phyloP scores from a whole-genome alignment of 306 rosid species.

The Betula pendula region DNA sequence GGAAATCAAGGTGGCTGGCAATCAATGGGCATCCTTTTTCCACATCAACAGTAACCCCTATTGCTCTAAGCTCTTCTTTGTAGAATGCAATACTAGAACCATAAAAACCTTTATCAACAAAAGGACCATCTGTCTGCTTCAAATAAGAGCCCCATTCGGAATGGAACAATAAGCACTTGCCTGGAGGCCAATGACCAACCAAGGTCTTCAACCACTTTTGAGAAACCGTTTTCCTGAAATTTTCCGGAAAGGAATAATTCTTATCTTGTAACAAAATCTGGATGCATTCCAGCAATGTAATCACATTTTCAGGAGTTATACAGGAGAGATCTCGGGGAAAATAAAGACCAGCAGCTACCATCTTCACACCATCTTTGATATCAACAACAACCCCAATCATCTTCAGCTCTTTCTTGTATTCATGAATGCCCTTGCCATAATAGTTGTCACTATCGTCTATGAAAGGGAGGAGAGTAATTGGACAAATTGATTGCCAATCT shows the following conservation, averaged over 20 bases:
- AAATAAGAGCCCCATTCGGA: conserved; percentile 37
- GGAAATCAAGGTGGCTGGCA: conserved; percentile 41
- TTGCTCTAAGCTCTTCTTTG: conserved; percentile 46
- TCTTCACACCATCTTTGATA: conserved; percentile 47
- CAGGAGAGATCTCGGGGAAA: conserved; percentile 43
- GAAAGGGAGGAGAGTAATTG: conserved; percentile 66
- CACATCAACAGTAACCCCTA: conserved; percentile 50
- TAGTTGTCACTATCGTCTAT: conserved; percentile 48
- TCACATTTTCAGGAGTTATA: conserved; percentile 41
- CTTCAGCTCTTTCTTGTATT: conserved; percentile 55
- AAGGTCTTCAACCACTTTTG: conserved; percentile 62
- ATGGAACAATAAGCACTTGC: conserved; percentile 50
- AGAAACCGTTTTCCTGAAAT: conserved; percentile 39
- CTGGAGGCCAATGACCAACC: conserved; percentile 55
- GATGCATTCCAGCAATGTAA: conserved; percentile 58
- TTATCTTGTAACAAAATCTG: conserved; percentile 15
- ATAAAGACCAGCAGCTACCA: conserved; percentile 36
- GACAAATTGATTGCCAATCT: conserved; percentile 61
- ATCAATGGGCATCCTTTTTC: conserved; percentile 44
- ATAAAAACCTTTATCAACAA: conserved; percentile 57
- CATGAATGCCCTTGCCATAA: conserved; percentile 47
- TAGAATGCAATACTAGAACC: conserved; percentile 43
- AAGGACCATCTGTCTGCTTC: conserved; percentile 64
- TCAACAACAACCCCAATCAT: conserved; percentile 51
- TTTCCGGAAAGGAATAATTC: conserved; percentile 23